Evolutionary conservation across 2,329 filamentous ascomycete species (phyloP).

Genomic region (Apiospora saccharicola): DNA sequence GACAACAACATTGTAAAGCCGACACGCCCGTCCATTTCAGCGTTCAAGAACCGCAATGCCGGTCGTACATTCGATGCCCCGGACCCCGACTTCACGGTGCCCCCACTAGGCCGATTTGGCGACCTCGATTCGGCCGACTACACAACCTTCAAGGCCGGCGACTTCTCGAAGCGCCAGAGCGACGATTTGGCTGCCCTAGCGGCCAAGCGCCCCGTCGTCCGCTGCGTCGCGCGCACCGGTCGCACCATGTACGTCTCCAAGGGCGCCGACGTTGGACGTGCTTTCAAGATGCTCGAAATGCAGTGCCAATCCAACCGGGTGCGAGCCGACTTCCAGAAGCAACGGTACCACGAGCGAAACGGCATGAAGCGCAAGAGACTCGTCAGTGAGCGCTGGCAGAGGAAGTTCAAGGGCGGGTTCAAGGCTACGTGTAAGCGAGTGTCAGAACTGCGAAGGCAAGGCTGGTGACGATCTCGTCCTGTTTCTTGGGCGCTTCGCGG

Average conservation of each 20-base stretch:
- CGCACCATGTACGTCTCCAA: slow-evolving; percentile 52
- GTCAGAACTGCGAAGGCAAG: slow-evolving; percentile 75
- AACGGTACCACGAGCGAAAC: slow-evolving; percentile 77
- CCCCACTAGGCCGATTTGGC: neutral
- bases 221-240: slow-evolving; percentile 51
- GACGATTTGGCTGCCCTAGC: slow-evolving; percentile 27
- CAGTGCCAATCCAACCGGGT: slow-evolving; percentile 63
- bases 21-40: neutral
- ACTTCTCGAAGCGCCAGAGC: slow-evolving; percentile 33
- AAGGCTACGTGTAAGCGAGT: slow-evolving; percentile 69
- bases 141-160: slow-evolving; percentile 22
- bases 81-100: slow-evolving; percentile 4
- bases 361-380: slow-evolving; percentile 82
- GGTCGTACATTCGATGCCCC: slow-evolving; percentile 18
- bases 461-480: slow-evolving; percentile 65
- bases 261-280: slow-evolving; percentile 53
- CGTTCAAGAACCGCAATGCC: slow-evolving; percentile 1
- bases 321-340: slow-evolving; percentile 59
- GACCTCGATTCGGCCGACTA: slow-evolving; percentile 22
- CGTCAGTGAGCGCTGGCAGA: slow-evolving; percentile 72
- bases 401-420: slow-evolving; percentile 74
- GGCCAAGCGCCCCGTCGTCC: slow-evolving; percentile 40
- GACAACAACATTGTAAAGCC: slow-evolving; percentile 26
- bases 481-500: neutral
- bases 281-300: slow-evolving; percentile 51